Conservation (phyloP, 257 asterid genomes). For the Nicotiana sylvestris region DNA sequence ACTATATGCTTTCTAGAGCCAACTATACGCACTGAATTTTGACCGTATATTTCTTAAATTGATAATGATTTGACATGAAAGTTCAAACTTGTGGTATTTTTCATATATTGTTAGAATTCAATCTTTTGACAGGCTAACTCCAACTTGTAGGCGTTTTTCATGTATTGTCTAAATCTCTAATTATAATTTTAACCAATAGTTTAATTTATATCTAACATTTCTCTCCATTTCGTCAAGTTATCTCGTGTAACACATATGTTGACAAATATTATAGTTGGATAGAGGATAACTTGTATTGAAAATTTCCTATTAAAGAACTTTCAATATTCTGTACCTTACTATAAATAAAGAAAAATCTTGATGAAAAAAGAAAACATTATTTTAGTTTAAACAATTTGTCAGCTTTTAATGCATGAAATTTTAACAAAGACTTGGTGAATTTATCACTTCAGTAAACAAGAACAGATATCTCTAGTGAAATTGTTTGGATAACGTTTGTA, state of each 20-base stretch:
- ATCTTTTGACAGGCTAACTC: neutral
- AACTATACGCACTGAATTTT: too few species aligned
- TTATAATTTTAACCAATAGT: too few species aligned
- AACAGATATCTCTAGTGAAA: too few species aligned
- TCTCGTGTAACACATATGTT: too few species aligned
- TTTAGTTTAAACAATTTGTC: neutral
- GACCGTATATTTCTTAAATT: too few species aligned
- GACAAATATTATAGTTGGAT: neutral
- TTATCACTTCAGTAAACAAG: neutral
- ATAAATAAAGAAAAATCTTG: neutral
- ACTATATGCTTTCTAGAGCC: too few species aligned
- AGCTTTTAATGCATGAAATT: neutral
- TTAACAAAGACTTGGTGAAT: neutral
- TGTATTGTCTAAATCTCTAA: neutral
- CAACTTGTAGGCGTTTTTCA: neutral
- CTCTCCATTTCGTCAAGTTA: neutral
- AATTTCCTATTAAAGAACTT: neutral
- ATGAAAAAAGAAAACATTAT: neutral
- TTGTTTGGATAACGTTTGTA: neutral
- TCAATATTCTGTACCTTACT: neutral
- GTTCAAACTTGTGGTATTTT: neutral
- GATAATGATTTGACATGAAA: too few species aligned
- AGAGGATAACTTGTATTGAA: neutral
- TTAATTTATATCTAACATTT: neutral
- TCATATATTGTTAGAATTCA: too few species aligned